Percentiles rank a stretch among this genome's conserved stretches.
phyloP scores from a whole-genome alignment of 805 yeast species.

The Debaryomyces maramus region DNA sequence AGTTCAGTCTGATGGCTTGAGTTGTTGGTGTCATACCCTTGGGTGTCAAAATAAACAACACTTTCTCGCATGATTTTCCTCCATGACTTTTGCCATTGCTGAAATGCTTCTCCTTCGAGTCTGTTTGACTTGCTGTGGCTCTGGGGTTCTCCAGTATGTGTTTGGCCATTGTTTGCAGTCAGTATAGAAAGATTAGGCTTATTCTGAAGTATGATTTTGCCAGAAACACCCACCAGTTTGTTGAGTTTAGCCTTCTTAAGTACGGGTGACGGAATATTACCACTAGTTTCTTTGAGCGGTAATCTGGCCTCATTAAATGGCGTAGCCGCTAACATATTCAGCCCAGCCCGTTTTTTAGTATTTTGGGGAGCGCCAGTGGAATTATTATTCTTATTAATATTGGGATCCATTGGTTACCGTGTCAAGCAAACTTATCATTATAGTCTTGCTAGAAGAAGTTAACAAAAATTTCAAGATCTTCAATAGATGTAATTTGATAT shows the following conservation, averaged over 20 bases:
- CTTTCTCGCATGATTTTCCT: conserved; percentile 57
- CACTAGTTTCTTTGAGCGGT: conserved; percentile 42
- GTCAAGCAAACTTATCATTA: background rate
- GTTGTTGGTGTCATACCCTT: conserved; percentile 41
- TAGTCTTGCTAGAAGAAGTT: background rate
- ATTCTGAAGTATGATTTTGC: conserved; percentile 1
- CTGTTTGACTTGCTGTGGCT: conserved; percentile 19
- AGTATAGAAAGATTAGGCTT: conserved; percentile 7
- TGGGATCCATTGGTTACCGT: background rate
- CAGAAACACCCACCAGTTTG: conserved; percentile 1
- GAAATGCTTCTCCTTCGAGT: conserved; percentile 47
- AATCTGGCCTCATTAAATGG: conserved; percentile 16
- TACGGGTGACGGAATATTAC: conserved; percentile 40
- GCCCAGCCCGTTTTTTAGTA: background rate
- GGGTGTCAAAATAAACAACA: conserved; percentile 61
- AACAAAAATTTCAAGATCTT: background rate
- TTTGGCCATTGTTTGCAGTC: background rate
- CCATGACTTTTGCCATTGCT: conserved; percentile 69
- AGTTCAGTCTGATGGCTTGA: conserved; percentile 36
- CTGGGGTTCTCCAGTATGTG: conserved; percentile 4
- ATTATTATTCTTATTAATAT: conserved; percentile 1
- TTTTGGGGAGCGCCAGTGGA: background rate
- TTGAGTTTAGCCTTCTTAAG: conserved; percentile 30
- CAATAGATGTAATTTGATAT: too few relatives aligned
- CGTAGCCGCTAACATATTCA: conserved; percentile 3